phyloP scores from a whole-genome alignment of 31 red algal genomes.

The Endocladia muricata region DNA sequence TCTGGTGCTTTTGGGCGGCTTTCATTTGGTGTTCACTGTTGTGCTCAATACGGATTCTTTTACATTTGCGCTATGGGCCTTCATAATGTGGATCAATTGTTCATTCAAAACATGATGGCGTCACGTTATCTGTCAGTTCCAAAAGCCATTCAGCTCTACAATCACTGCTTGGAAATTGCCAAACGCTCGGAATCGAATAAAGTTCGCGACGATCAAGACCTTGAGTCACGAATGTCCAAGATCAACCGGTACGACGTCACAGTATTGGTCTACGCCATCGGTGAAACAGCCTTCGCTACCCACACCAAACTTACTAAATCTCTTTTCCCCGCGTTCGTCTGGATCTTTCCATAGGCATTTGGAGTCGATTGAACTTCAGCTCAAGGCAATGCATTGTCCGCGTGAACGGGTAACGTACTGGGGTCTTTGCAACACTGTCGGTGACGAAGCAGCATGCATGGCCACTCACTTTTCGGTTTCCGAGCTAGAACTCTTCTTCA shows the following conservation, averaged over 20 bases:
- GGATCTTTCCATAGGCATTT: slow-evolving; percentile 3
- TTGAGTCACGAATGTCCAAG: slow-evolving; percentile 29
- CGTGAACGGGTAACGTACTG: slow-evolving; percentile 50
- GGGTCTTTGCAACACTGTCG: slow-evolving; percentile 44
- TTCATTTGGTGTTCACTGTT: too few relatives aligned
- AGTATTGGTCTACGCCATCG: not conserved
- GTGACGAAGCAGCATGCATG: slow-evolving; percentile 27
- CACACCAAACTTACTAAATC: not conserved
- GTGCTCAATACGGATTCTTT: too few relatives aligned
- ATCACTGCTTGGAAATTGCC: slow-evolving; percentile 3
- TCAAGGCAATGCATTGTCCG: slow-evolving; percentile 44
- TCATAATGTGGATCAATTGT: slow-evolving; percentile 22
- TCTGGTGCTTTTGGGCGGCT: too few relatives aligned
- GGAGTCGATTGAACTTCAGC: slow-evolving; percentile 18
- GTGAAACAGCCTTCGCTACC: not conserved
- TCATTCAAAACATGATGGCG: slow-evolving; percentile 55
- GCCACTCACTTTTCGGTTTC: slow-evolving; percentile 8
- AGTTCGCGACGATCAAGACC: slow-evolving; percentile 17
- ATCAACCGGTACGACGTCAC: slow-evolving; percentile 49
- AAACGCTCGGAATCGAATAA: not conserved
- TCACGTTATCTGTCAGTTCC: slow-evolving; percentile 2
- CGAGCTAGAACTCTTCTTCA: slow-evolving; percentile 41
- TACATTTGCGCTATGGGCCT: too few relatives aligned
- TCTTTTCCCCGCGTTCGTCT: not conserved
- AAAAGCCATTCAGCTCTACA: slow-evolving; percentile 40